Evolutionary conservation across 257 asterid species (phyloP).

Genomic region (Dorcoceras hygrometricum): DNA sequence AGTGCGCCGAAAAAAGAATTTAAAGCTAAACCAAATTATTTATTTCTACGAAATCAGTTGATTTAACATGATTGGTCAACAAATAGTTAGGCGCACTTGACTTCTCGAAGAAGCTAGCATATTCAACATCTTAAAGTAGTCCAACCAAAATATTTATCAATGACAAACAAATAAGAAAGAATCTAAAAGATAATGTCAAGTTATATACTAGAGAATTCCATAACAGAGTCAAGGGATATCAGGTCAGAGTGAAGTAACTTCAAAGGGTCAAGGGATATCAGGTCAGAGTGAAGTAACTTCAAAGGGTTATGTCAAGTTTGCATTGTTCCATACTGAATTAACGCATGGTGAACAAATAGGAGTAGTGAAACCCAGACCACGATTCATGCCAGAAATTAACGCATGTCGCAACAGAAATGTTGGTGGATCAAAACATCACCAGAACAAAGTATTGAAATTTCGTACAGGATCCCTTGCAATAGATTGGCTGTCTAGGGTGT

Average conservation of each 20-base stretch:
- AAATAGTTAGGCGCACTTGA: background rate
- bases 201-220: background rate
- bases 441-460: conserved; percentile 20
- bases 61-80: background rate
- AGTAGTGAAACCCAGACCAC: background rate
- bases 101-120: background rate
- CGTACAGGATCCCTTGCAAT: conserved; percentile 20
- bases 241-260: conserved; percentile 15
- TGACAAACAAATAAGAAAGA: background rate
- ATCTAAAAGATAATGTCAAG: background rate
- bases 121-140: conserved; percentile 17
- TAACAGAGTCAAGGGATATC: background rate
- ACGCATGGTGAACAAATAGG: conserved; percentile 10
- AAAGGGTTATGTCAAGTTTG: conserved; percentile 2
- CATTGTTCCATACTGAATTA: conserved; percentile 1
- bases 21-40: conserved; percentile 13
- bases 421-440: background rate
- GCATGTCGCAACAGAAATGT: conserved; percentile 13
- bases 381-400: conserved; percentile 6
- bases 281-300: conserved; percentile 17
- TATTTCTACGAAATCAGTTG: conserved; percentile 5
- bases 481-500: conserved; percentile 9
- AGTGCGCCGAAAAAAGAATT: conserved; percentile 4
- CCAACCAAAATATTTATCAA: background rate
- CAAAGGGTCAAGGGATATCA: conserved; percentile 14